phyloP scores from a whole-genome alignment of 495 filamentous ascomycete genomes.

The Tuber brumale region DNA sequence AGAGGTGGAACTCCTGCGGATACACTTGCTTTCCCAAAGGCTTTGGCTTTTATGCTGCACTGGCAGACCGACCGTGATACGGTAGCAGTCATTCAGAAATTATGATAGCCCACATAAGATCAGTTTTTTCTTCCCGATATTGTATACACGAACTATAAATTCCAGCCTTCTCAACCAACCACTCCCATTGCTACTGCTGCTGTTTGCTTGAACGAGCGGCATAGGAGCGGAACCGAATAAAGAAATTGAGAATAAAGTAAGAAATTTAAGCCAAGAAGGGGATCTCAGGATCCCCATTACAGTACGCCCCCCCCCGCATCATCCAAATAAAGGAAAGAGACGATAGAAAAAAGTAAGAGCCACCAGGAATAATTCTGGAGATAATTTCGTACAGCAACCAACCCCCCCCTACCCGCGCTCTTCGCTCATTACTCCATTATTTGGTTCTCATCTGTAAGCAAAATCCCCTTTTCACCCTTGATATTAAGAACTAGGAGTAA shows the following conservation, averaged over 20 bases:
- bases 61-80: background rate
- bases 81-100: background rate
- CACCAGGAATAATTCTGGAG: background rate
- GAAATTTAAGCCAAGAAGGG: background rate
- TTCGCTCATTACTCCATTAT: background rate
- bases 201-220: background rate
- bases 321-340: background rate
- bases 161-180: background rate
- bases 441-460: constrained; percentile 8
- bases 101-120: background rate
- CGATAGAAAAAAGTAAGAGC: background rate
- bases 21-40: background rate
- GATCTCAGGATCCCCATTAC: background rate
- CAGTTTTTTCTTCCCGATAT: background rate
- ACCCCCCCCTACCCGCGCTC: background rate
- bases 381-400: background rate
- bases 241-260: background rate
- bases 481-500: constrained; percentile 21
- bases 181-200: background rate
- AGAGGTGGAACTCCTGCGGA: background rate
- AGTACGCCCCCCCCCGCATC: background rate
- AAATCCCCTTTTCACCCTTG: constrained; percentile 6
- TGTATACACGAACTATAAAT: background rate
- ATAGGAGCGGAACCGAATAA: background rate
- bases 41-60: background rate